phyloP scores from a whole-genome alignment of 345 rosid genomes.

The Moringa oleifera region DNA sequence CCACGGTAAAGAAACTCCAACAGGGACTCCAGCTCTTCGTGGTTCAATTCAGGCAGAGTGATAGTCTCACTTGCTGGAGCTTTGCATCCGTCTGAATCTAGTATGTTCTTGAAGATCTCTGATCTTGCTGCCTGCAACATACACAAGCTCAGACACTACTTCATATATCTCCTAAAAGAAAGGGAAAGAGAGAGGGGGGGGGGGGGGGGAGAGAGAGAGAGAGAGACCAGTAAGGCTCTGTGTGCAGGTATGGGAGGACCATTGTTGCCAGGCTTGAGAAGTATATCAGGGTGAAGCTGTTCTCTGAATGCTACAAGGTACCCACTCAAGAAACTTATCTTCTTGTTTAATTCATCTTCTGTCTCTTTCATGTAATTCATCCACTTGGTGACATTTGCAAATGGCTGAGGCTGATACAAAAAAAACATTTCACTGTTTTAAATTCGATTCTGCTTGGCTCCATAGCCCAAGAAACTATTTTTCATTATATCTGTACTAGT shows the following conservation, averaged over 20 bases:
- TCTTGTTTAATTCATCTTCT: constrained; percentile 54
- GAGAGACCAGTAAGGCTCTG: constrained; percentile 54
- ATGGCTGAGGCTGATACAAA: constrained; percentile 31
- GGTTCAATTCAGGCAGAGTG: constrained; percentile 51
- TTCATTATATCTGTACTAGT: too few species aligned
- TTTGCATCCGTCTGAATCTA: constrained; percentile 64
- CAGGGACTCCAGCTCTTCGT: constrained; percentile 64
- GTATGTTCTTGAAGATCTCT: constrained; percentile 64
- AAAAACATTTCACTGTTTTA: not conserved
- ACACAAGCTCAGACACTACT: not conserved
- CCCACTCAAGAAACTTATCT: constrained; percentile 53
- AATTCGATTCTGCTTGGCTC: too few species aligned
- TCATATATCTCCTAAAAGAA: not conserved
- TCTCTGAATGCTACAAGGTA: constrained; percentile 41
- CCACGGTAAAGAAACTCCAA: constrained; percentile 80
- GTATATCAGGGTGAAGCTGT: constrained; percentile 58
- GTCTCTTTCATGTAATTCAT: constrained; percentile 53
- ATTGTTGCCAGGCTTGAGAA: constrained; percentile 46
- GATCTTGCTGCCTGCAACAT: constrained; percentile 69
- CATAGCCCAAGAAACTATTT: too few species aligned
- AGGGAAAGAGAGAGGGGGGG: not conserved
- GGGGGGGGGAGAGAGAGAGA: not conserved
- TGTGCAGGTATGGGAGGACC: constrained; percentile 61
- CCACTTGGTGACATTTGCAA: constrained; percentile 59
- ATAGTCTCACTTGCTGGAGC: constrained; percentile 48